These are phyloP conservation scores for Betula pendula DNA, from an alignment of 306 rosid species.

Conservation along the genomic window DNA sequence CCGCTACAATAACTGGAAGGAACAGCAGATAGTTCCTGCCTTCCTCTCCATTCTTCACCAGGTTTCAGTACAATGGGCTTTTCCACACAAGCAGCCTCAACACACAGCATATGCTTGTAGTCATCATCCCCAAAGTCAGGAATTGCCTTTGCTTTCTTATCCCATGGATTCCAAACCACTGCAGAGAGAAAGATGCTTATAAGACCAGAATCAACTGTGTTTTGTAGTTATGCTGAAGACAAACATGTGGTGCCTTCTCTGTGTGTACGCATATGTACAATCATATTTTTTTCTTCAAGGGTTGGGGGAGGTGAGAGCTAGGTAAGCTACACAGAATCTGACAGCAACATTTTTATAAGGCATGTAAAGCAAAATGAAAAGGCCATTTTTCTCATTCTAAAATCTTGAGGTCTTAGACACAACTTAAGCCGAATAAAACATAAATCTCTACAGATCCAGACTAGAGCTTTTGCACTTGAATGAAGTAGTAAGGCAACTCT, in stretches of 20 bases:
- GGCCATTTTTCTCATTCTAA: constrained; percentile 5
- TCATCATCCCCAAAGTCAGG: constrained; percentile 67
- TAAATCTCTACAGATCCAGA: not conserved
- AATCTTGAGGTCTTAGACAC: not conserved
- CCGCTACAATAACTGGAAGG: constrained; percentile 81
- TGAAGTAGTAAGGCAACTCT: not conserved
- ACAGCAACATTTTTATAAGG: too few relatives aligned
- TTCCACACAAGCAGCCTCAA: constrained; percentile 69
- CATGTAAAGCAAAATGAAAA: not conserved
- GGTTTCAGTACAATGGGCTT: constrained; percentile 66
- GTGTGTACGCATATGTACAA: too few relatives aligned
- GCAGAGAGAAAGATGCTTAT: constrained; percentile 13
- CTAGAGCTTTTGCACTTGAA: not conserved
- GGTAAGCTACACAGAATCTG: not conserved
- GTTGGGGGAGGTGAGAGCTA: not conserved
- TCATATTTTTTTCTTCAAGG: not conserved
- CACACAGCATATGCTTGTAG: constrained; percentile 68
- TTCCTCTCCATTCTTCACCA: constrained; percentile 90
- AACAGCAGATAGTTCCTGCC: constrained; percentile 68
- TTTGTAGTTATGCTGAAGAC: not conserved
- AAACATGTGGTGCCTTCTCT: not conserved
- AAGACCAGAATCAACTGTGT: constrained; percentile 1
- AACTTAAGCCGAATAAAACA: not conserved
- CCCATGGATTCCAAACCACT: constrained; percentile 95
- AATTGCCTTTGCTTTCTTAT: constrained; percentile 68